Base-by-base conservation (phyloP, 345 rosid genomes). In the Bruguiera sexangula region DNA sequence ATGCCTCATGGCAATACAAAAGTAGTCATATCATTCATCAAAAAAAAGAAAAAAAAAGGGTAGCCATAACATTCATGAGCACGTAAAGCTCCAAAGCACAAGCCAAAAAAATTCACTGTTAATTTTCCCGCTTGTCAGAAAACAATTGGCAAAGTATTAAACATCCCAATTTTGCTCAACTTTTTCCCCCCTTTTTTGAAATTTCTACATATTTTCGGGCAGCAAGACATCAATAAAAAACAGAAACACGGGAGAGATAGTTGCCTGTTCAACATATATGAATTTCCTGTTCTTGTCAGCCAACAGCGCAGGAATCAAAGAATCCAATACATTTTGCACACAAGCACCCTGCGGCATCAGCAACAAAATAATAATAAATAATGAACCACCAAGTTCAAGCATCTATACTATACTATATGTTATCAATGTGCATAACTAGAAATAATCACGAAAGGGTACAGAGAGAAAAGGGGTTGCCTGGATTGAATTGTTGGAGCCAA, bases 401-500 rank as follows among this genome's bases (percentile, higher is more conserved):
- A 9, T 2, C 60, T 15, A 24, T 2, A 11, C 29, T 27, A 24
- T 6, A 21, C 26, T 6, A 24, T 24, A 27, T 31, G 11, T 15
- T 27, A 27, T 7, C 29, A 56, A 24, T 11, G 31, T 56, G 31
- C 11, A 20, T 31, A 3, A 48, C 6, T 37, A 53, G 10, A 59
- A 30, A 55, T 15, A 18, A 7, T 2, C 8, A 30, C 1, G 63
- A 24, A 16, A 21, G 13, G 15, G 65, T 36, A 32, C 0, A 56
- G 56, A 67, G 63, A 26, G 31, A 19, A 22, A 32, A 53, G 10
- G 26, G 53, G 26, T 37, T 50, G 92, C 99, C 96, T 92, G 99
- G 73, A 95, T 95, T 34, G 97, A 95, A 79, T 92, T 95, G 78
- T 95, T 95, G 68, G 96, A 90, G 83, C 99, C 99, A 55, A 92